Percentiles rank a stretch among this genome's conserved stretches.
Evolutionary conservation across 148 eudicot species (phyloP).

Genomic region (Vaccinium darrowii): DNA sequence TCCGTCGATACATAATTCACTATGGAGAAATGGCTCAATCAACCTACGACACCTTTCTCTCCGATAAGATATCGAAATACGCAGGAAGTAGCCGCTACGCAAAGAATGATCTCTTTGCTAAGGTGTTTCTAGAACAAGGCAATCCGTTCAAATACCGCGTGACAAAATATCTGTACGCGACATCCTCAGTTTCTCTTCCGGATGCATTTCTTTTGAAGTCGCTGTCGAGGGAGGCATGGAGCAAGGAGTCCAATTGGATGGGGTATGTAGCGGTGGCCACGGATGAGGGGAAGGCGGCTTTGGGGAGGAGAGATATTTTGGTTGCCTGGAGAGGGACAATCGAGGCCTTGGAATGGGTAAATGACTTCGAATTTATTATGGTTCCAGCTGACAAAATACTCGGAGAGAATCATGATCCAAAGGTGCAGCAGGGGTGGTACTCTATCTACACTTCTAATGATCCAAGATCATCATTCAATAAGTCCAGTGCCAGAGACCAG

Average conservation of each 20-base stretch:
- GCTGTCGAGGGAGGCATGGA: constrained; percentile 65
- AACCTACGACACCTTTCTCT: constrained; percentile 55
- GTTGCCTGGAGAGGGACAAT: constrained; percentile 72
- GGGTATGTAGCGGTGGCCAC: constrained; percentile 69
- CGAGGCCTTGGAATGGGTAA: constrained; percentile 56
- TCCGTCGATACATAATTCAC: constrained; percentile 61
- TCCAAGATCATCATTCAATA: constrained; percentile 5
- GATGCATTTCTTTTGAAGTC: constrained; percentile 55
- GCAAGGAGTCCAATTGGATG: constrained; percentile 70
- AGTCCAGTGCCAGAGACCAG: not conserved
- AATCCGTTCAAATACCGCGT: constrained; percentile 49
- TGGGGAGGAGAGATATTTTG: constrained; percentile 67
- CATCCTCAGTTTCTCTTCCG: constrained; percentile 52
- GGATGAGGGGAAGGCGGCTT: constrained; percentile 38
- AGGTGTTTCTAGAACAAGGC: constrained; percentile 35
- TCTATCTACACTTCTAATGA: constrained; percentile 5
- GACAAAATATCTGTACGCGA: constrained; percentile 63
- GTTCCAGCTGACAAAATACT: not conserved
- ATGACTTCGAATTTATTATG: constrained; percentile 42
- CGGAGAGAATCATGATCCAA: not conserved
- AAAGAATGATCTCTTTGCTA: constrained; percentile 32
- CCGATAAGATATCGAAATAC: constrained; percentile 44
- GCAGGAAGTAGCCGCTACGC: constrained; percentile 46
- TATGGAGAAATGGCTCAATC: constrained; percentile 89
- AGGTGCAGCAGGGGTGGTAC: constrained; percentile 2